Conservation (phyloP, 2,329 filamentous ascomycete species). For the Hypomyces perniciosus region DNA sequence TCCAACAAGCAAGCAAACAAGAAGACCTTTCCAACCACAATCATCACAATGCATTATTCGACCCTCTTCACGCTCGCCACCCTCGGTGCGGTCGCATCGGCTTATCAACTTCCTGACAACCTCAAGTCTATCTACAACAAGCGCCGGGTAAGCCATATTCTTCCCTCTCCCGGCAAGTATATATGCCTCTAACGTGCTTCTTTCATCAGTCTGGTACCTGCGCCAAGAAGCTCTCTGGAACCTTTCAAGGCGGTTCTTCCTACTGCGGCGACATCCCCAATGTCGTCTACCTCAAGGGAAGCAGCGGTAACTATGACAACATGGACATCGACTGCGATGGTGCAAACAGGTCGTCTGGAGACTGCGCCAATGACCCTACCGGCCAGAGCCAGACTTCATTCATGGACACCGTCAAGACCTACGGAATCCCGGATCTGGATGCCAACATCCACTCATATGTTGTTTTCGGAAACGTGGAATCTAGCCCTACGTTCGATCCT, state of each 20-base stretch:
- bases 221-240: slow-evolving; percentile 16
- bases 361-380: slow-evolving; percentile 7
- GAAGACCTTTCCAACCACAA: background rate
- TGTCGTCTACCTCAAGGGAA: slow-evolving; percentile 25
- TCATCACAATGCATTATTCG: slow-evolving; percentile 4
- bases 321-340: slow-evolving; percentile 12
- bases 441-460: slow-evolving; percentile 12
- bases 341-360: slow-evolving; percentile 3
- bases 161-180: no score
- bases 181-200: background rate
- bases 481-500: background rate
- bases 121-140: slow-evolving; percentile 12
- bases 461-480: slow-evolving; percentile 5
- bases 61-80: slow-evolving; percentile 4
- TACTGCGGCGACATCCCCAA: slow-evolving; percentile 30
- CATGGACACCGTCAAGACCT: slow-evolving; percentile 4
- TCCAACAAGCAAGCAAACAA: background rate
- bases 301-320: slow-evolving; percentile 9
- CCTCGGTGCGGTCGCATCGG: slow-evolving; percentile 13
- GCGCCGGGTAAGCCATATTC: slow-evolving; percentile 3
- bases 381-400: slow-evolving; percentile 9
- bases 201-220: slow-evolving; percentile 24
- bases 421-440: slow-evolving; percentile 6
- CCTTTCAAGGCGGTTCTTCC: slow-evolving; percentile 11
- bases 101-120: slow-evolving; percentile 13